Base-by-base conservation (phyloP, 805 yeast species). In the Candida succiphila region DNA sequence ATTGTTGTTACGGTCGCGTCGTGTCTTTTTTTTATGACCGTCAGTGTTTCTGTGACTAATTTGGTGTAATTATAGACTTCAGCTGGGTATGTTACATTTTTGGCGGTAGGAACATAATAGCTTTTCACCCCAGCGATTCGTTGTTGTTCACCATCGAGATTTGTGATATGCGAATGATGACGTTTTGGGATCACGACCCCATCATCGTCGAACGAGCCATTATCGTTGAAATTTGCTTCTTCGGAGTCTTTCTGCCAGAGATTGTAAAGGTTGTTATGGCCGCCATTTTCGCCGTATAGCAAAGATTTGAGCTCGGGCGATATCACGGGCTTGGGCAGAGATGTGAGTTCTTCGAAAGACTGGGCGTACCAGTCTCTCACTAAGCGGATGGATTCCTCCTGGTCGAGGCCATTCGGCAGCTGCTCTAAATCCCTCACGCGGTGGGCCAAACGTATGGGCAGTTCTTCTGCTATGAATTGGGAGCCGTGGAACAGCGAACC, bases 1-100 rank as follows among this genome's bases (percentile, higher is more conserved):
- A 87, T 78, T 0, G 95, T 85, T 13, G 94, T 78, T 14, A 87
- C 95, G 0, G 94, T 88, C 7, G 95, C 94, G 55, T 87, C 95
- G 54, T 86, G 96, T 23, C 95, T 65, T 42, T 70, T 73, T 51
- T 86, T 87, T 56, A 86, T 86, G 39, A 68, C 73, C 33, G 72
- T 69, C 39, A 86, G 63, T 0, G 82, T 63, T 27, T 77, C 77
- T 29, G 77, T 73, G 9, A 85, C 89, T 12, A 53, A 42, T 46
- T 70, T 70, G 54, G 82, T 87, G 58, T 79, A 87, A 38, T 72
- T 73, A 43, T 71, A 70, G 23, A 82, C 82, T 45, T 80, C 92
- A 29, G 71, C 64, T 13, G 94, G 87, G 78, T 88, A 82, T 17
- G 67, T 61, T 12, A 65, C 61, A 45, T 70, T 69, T 27, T 61